Evolutionary conservation across 2,329 filamentous ascomycete species (phyloP), one percentile per base, ranked within the genome.

Genomic region (Teratosphaeria gauchensis): DNA sequence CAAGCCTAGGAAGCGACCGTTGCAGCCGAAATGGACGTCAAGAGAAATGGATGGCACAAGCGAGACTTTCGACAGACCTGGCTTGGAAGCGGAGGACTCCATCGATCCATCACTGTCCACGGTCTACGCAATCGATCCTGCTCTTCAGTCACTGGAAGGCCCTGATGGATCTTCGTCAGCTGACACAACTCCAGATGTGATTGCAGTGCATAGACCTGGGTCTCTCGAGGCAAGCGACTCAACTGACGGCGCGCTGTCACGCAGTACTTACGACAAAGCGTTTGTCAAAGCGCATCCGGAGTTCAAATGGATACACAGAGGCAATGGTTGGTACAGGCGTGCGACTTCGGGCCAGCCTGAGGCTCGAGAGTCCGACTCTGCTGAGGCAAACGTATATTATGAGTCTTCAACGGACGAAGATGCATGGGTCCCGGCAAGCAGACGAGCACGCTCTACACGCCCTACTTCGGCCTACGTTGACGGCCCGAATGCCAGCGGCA

Each of bases 231-330:
- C 42, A n/a, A 48, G 3, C 6, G 42, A 19, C 9, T 19, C 19
- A 6, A 9, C 14, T 14, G 2, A 35, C 9, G 33, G 8, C 33
- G 33, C 42, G 19, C 2, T 19, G 4, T 21, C 42, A 48, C 19
- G 19, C 19, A 67, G 68, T 33, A 72, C 69, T 24, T 72, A 68
- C 57, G 68, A 66, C 35, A 67, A 65, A 54, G 62, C 64, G 19
- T 66, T 70, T 59, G 66, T 61, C 19, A 59, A 64, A 19, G 60
- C 63, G 21, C 68, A 70, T 61, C 69, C 69, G 5, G 64, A 69
- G 52, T 64, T 68, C 55, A 61, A 65, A 52, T 71, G 67, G 66
- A 62, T 70, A 33, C 69, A 72, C 61, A 67, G 69, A 51, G 69
- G 69, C 38, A 65, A 70, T 63, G 69, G 69, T 19, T 65, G 69